Evolutionary conservation across 192 early-diverging fungal species (phyloP), one percentile per base, ranked within the genome.

Genomic region (Funneliformis geosporum): DNA sequence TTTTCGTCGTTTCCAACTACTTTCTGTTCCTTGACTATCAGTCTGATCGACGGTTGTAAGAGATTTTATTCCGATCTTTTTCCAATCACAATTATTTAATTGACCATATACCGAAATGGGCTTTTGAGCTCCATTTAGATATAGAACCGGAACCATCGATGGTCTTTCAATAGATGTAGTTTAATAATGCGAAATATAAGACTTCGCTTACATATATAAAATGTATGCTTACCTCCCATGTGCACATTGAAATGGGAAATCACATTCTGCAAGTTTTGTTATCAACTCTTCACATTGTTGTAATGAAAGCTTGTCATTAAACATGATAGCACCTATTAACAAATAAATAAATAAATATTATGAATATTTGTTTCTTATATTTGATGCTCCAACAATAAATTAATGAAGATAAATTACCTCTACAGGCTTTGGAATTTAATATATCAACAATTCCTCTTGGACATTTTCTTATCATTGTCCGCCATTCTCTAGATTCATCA

Each of bases 391-490:
- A 69, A n/a, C 2, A 7, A 69, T n/a, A 42, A 74, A 38, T 64
- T 61, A n/a, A 67, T 75, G 38, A 23, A 60, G 21, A 43, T 40
- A 8, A 44, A 69, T 46, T 75, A 86, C 85, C 83, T 71, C 92
- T 83, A 81, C 93, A 95, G 11, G 93, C 92, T 74, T 93, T 94
- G 8, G 92, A 93, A 62, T 92, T 90, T 44, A 93, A 74, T 39
- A 94, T 88, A 39, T 93, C 91, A 60, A 92, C 64, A 9, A 94
- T 88, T 12, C 87, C 89, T 61, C 83, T 85, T 6, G 93, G 93
- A 79, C 88, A 90, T 46, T 80, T 82, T 25, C 82, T 73, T 60
- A 80, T 79, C 40, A 81, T 82, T 16, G 12, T 60, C n/a, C 74
- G 18, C 79, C 84, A 82, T 16, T 43, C 78, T 12, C 2, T 68